Conservation (phyloP, 306 rosid species). For the Leucaena leucocephala region DNA sequence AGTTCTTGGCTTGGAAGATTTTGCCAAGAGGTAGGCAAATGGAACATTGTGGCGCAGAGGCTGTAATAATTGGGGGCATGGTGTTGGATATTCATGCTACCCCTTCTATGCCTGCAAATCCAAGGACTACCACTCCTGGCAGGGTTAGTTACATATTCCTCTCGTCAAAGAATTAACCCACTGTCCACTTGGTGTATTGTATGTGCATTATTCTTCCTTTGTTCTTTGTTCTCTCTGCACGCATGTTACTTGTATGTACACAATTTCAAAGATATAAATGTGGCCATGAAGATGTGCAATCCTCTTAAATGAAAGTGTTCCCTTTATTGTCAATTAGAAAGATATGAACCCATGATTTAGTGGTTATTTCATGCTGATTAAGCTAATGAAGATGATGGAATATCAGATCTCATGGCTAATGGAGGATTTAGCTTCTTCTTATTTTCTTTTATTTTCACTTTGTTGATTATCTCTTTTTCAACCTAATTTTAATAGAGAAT, state of each 20-base stretch:
- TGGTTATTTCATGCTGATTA: conserved; percentile 28
- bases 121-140: conserved; percentile 71
- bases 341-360: not conserved
- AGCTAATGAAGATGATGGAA: conserved; percentile 4
- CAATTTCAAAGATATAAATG: not conserved
- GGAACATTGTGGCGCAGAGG: conserved; percentile 44
- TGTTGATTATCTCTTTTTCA: not conserved
- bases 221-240: not conserved
- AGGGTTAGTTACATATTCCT: conserved; percentile 49
- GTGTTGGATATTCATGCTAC: conserved; percentile 80
- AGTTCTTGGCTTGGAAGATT: conserved; percentile 36
- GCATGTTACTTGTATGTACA: not conserved
- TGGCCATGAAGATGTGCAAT: conserved; percentile 5
- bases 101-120: conserved; percentile 46
- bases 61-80: conserved; percentile 61
- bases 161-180: not conserved
- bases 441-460: not conserved
- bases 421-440: conserved; percentile 5
- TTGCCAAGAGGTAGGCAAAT: conserved; percentile 28
- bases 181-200: not conserved
- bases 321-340: not conserved
- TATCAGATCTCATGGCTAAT: conserved; percentile 14
- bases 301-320: not conserved
- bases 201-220: not conserved
- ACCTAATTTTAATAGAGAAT: conserved; percentile 19